phyloP scores from a whole-genome alignment of 495 filamentous ascomycete genomes.

The Podospora anserina region DNA sequence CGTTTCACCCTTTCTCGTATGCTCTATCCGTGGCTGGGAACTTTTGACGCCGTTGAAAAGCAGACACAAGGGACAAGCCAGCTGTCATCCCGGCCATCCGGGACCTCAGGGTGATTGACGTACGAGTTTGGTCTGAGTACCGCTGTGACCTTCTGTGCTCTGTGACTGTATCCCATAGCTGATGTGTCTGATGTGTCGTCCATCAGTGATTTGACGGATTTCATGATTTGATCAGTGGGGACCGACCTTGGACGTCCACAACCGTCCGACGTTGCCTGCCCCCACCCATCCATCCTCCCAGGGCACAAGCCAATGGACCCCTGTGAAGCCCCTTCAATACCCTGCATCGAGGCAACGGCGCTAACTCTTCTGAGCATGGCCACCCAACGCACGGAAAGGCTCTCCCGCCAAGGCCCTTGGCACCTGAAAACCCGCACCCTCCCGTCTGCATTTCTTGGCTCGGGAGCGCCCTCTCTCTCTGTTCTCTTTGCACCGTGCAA shows the following conservation, averaged over 20 bases:
- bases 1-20: not conserved
- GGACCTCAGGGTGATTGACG: not conserved
- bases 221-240: not conserved
- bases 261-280: not conserved
- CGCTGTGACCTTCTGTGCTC: not conserved
- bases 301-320: not conserved
- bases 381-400: not conserved
- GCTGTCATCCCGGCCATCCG: not conserved
- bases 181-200: not conserved
- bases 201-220: not conserved
- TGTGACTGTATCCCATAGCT: not conserved
- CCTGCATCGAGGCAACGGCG: conserved; percentile 2
- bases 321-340: not conserved
- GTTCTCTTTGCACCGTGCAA: conserved; percentile 1
- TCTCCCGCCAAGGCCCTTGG: conserved; percentile 3
- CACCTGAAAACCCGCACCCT: conserved; percentile 5
- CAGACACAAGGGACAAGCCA: not conserved
- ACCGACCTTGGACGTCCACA: not conserved
- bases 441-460: conserved; percentile 8
- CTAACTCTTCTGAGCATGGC: not conserved
- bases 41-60: not conserved
- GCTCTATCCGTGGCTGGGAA: not conserved
- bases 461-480: not conserved
- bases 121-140: not conserved
- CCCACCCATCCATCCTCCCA: not conserved